Conservation (phyloP, 2,329 filamentous ascomycete species). For the Verticillium klebahnii region DNA sequence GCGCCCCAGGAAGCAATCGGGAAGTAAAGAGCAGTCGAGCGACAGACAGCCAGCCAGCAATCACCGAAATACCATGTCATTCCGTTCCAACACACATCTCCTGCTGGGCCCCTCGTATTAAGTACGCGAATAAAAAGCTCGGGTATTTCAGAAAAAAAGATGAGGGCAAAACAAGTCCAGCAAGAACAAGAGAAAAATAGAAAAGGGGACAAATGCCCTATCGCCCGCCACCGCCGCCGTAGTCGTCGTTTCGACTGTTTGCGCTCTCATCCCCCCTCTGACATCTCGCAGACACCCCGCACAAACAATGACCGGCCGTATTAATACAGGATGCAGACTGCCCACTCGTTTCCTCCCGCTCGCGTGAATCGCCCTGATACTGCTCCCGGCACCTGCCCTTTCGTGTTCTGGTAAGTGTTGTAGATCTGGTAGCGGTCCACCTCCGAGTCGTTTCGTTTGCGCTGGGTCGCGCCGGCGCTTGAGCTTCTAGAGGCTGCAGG, state of each 20-base stretch:
- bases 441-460: neutral
- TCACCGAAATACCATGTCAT: slow-evolving; percentile 3
- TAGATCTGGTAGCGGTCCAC: neutral
- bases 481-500: neutral
- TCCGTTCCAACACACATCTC: slow-evolving; percentile 6
- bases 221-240: neutral
- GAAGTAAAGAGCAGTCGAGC: neutral
- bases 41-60: slow-evolving; percentile 3
- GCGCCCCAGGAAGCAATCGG: too few species aligned
- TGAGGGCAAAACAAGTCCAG: slow-evolving; percentile 6
- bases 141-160: slow-evolving; percentile 13
- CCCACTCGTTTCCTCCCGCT: too few species aligned
- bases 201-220: neutral
- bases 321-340: slow-evolving; percentile 6
- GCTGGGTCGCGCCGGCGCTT: slow-evolving; percentile 1
- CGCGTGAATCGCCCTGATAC: too few species aligned
- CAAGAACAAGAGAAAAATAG: neutral
- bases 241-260: neutral
- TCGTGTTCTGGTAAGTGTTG: neutral
- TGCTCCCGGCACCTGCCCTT: too few species aligned
- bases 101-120: slow-evolving; percentile 4
- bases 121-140: slow-evolving; percentile 5
- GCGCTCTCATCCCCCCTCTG: neutral
- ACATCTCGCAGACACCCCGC: neutral
- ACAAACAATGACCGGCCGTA: neutral